These are phyloP conservation scores for Colletotrichum eleusines DNA, from an alignment of 2,329 filamentous ascomycete species.

Conservation along the genomic window DNA sequence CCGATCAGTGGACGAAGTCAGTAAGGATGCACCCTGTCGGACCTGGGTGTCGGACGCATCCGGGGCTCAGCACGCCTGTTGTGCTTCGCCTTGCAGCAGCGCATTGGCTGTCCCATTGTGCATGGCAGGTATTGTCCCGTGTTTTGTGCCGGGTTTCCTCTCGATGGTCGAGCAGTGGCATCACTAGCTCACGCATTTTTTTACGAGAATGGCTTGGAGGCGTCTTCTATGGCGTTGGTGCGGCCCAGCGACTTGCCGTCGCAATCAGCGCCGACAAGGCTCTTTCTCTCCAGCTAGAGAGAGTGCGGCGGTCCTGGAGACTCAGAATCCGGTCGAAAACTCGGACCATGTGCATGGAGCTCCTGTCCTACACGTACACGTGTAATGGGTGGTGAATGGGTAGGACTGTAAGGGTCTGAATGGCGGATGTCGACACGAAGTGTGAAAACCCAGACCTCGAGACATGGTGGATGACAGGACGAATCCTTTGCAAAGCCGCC, in stretches of 20 bases:
- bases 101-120: not conserved
- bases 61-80: slow-evolving; percentile 33
- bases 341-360: not conserved
- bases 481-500: not conserved
- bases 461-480: slow-evolving; percentile 3
- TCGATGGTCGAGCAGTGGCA: not conserved
- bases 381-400: not conserved
- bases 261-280: not conserved
- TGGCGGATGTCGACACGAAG: not conserved
- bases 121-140: not conserved
- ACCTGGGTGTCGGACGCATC: slow-evolving; percentile 26
- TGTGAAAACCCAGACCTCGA: not conserved
- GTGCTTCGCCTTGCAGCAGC: slow-evolving; percentile 32
- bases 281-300: slow-evolving; percentile 1
- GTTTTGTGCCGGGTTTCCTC: not conserved
- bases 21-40: slow-evolving; percentile 28
- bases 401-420: not conserved
- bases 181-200: not conserved
- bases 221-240: slow-evolving; percentile 3
- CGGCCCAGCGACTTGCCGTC: not conserved
- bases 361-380: not conserved
- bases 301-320: not conserved
- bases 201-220: not conserved
- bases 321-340: not conserved
- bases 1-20: slow-evolving; percentile 29